Base-by-base conservation (phyloP, 805 yeast genomes). In the Wickerhamomyces strasburgensis region DNA sequence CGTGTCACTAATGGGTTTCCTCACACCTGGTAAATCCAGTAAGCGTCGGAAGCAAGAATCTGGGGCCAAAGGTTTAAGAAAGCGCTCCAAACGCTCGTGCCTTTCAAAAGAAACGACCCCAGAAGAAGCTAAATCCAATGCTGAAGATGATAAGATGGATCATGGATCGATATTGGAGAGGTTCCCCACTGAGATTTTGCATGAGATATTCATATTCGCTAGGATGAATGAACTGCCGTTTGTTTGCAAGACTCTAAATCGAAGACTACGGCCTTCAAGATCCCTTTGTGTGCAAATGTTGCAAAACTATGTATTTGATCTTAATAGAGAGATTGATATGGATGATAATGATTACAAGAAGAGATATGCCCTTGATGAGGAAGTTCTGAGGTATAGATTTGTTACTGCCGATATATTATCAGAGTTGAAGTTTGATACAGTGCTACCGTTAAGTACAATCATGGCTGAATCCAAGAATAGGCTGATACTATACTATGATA, bases 121-220 rank as follows among this genome's bases (percentile, higher is more conserved):
- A 21, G 25, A 21, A 21, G 11, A 8, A 21, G 11, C 7, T 7
- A 7, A 21, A 7, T 11, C 25, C 25, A 11, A 21, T 8, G 10
- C 25, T 21, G 25, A 21, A 21, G 25, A 8, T 21, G 25, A 21
- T 8, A 7, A 7, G 7, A 8, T 21, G 11, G 11, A 21, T n/a
- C n/a, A n/a, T n/a, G n/a, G 30, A 19, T 49, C 54, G 8, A 39
- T 44, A 5, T 16, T 70, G 9, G 61, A 60, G 27, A 48, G 52
- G 11, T 51, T 74, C 10, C 79, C 80, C 2, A 36, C 51, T 3
- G 78, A 73, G 38, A 37, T 75, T 2, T 40, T 72, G 2, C 61
- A 55, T 18, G 49, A 49, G 28, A 62, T 75, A 8, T 67, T 70
- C 46, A 47, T 63, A 3, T 42, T 44, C n/a, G 52, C 70, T 3